phyloP scores from a whole-genome alignment of 805 yeast genomes.

The Wickerhamomyces xylosicus region DNA sequence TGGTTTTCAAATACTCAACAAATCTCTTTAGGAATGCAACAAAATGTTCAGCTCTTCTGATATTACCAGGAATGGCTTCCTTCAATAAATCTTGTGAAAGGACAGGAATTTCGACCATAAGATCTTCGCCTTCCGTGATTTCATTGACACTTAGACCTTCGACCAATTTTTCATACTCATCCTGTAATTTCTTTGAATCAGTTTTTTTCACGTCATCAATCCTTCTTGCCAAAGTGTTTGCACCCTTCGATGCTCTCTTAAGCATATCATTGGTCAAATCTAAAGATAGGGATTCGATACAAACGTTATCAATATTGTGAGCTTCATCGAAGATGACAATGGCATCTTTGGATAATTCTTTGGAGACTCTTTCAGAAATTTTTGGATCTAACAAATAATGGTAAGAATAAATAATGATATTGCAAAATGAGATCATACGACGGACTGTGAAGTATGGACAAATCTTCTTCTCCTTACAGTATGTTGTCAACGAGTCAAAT shows the following conservation, averaged over 20 bases:
- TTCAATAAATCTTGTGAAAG: slow-evolving; percentile 75
- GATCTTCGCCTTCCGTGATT: slow-evolving; percentile 48
- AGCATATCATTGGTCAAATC: slow-evolving; percentile 88
- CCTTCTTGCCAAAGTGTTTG: slow-evolving; percentile 62
- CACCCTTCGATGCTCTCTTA: slow-evolving; percentile 82
- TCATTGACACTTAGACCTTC: slow-evolving; percentile 84
- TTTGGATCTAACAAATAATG: slow-evolving; percentile 95
- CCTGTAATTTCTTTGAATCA: slow-evolving; percentile 76
- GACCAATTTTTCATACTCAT: slow-evolving; percentile 85
- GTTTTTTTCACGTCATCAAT: slow-evolving; percentile 78
- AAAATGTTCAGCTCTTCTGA: slow-evolving; percentile 94
- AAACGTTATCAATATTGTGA: slow-evolving; percentile 96
- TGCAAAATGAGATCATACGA: slow-evolving; percentile 93
- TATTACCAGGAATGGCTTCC: slow-evolving; percentile 96
- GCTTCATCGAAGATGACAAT: slow-evolving; percentile 97
- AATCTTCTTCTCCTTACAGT: slow-evolving; percentile 69
- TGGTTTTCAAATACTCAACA: slow-evolving; percentile 87
- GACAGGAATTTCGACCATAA: slow-evolving; percentile 80
- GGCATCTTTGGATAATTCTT: slow-evolving; percentile 83
- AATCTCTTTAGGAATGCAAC: slow-evolving; percentile 87
- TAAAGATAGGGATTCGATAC: slow-evolving; percentile 88
- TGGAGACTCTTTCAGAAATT: slow-evolving; percentile 91
- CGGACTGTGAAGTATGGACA: slow-evolving; percentile 98
- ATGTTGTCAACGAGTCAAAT: slow-evolving; percentile 70
- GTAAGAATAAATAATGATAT: slow-evolving; percentile 89